Percentiles rank a stretch among this genome's conserved stretches.
Evolutionary conservation across 1,284 basidiomycete species (phyloP).

Genomic region (Marasmius oreades): DNA sequence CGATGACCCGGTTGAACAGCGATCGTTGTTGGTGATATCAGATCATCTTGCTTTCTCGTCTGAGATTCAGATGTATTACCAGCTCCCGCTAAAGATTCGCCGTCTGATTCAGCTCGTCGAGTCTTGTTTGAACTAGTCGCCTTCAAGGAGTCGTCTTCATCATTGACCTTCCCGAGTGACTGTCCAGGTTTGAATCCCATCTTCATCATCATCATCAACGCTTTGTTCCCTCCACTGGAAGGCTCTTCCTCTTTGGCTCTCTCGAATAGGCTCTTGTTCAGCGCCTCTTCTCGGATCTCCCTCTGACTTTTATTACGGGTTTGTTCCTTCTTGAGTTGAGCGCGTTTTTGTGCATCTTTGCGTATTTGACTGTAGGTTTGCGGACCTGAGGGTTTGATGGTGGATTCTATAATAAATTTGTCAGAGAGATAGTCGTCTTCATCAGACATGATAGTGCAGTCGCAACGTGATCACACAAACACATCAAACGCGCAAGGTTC

Average conservation of each 20-base stretch:
- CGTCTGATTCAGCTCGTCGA: no score
- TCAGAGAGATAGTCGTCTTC: constrained; percentile 83
- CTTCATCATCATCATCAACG: constrained; percentile 83
- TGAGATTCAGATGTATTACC: no score
- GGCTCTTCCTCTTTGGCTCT: constrained; percentile 63
- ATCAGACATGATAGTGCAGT: constrained; percentile 41
- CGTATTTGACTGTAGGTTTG: constrained; percentile 68
- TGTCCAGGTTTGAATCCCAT: constrained; percentile 86
- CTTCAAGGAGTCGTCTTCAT: constrained; percentile 18
- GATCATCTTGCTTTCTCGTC: not conserved
- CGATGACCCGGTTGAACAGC: constrained; percentile 34
- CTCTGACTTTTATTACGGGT: constrained; percentile 59
- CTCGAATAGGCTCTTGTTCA: constrained; percentile 75
- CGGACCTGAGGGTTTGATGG: constrained; percentile 30
- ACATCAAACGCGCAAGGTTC: not conserved
- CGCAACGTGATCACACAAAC: not conserved
- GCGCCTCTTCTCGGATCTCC: constrained; percentile 69
- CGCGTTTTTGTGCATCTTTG: constrained; percentile 53
- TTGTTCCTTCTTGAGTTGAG: constrained; percentile 61
- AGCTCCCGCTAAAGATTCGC: no score
- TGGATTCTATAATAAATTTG: constrained; percentile 61
- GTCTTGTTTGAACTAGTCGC: no score
- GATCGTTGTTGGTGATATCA: constrained; percentile 3
- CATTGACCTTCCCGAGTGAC: constrained; percentile 52
- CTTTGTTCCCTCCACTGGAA: constrained; percentile 56